Conservation (phyloP, 495 filamentous ascomycete genomes). For the Astrothelium macrocarpum region DNA sequence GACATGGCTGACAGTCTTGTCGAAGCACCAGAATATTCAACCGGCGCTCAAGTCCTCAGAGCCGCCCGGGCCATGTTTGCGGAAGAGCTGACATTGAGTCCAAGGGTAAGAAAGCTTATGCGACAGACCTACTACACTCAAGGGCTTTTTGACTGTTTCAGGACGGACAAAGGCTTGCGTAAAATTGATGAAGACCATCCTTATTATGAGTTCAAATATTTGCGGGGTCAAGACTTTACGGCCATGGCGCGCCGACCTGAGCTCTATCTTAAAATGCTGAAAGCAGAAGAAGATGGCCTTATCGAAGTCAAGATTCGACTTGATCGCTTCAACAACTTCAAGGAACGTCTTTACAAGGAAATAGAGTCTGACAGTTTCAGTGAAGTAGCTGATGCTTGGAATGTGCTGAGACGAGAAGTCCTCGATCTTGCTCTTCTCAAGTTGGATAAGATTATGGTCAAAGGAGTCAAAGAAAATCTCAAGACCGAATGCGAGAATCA, state of each 20-base stretch:
- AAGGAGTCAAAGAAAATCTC: conserved; percentile 86
- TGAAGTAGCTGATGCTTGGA: conserved; percentile 92
- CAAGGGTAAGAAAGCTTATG: conserved; percentile 81
- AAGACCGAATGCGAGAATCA: conserved; percentile 85
- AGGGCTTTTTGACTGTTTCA: conserved; percentile 71
- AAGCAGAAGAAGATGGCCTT: conserved; percentile 85
- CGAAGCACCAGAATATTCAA: conserved; percentile 62
- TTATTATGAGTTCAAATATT: conserved; percentile 97
- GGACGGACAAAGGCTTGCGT: conserved; percentile 88
- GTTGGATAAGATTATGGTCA: conserved; percentile 73
- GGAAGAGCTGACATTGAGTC: conserved; percentile 81
- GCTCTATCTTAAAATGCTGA: conserved; percentile 88
- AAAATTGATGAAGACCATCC: conserved; percentile 92
- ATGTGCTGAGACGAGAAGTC: conserved; percentile 70
- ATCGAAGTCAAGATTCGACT: conserved; percentile 73
- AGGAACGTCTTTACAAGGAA: conserved; percentile 60
- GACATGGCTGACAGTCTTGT: conserved; percentile 57
- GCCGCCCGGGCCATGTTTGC: conserved; percentile 80
- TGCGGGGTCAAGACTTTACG: conserved; percentile 71
- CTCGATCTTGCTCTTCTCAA: conserved; percentile 71
- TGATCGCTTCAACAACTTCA: conserved; percentile 64
- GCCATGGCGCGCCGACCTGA: conserved; percentile 77
- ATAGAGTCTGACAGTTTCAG: conserved; percentile 91
- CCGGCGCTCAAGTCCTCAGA: conserved; percentile 61
- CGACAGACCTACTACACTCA: conserved; percentile 70